Percentiles rank a stretch among this genome's conserved stretches.
Conservation (phyloP, 257 asterid species). For the Plantago major region DNA sequence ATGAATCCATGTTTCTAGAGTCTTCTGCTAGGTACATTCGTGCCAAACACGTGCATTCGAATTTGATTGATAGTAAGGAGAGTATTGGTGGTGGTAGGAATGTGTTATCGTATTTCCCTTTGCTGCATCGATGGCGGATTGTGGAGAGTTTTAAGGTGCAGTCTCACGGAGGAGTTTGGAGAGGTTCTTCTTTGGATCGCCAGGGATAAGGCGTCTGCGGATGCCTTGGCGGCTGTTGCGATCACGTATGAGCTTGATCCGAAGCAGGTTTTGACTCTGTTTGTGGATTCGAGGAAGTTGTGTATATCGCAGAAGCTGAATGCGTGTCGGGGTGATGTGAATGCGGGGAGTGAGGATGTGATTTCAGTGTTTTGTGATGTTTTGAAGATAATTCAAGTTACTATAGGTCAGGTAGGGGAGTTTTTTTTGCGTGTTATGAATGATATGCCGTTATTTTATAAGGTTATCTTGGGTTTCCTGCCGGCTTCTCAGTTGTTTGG, state of each 20-base stretch:
- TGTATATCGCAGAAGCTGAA: constrained; percentile 68
- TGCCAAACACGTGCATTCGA: constrained; percentile 77
- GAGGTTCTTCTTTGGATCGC: constrained; percentile 73
- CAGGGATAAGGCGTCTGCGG: constrained; percentile 81
- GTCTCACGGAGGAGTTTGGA: constrained; percentile 87
- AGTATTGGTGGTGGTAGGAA: constrained; percentile 23
- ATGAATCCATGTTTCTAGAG: constrained; percentile 89
- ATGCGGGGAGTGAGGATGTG: constrained; percentile 66
- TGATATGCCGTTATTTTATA: constrained; percentile 94
- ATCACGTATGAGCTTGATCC: constrained; percentile 86
- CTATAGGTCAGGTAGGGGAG: constrained; percentile 92
- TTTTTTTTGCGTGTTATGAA: constrained; percentile 80
- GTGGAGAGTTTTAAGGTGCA: constrained; percentile 92
- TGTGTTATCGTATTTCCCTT: constrained; percentile 71
- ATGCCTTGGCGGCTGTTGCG: constrained; percentile 90
- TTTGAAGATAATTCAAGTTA: constrained; percentile 78
- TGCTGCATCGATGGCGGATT: constrained; percentile 95
- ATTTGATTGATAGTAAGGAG: constrained; percentile 46
- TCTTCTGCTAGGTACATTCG: constrained; percentile 86
- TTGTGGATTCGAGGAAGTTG: constrained; percentile 74
- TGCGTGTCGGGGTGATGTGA: constrained; percentile 58
- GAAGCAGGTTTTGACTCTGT: constrained; percentile 61
- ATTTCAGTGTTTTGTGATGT: constrained; percentile 81
- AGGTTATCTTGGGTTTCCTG: constrained; percentile 72
- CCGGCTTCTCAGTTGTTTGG: constrained; percentile 99